A percentile compares a stretch with the other conserved stretches of the same genome.
phyloP scores from a whole-genome alignment of 305 asterid species.

The Fraxinus nigra region DNA sequence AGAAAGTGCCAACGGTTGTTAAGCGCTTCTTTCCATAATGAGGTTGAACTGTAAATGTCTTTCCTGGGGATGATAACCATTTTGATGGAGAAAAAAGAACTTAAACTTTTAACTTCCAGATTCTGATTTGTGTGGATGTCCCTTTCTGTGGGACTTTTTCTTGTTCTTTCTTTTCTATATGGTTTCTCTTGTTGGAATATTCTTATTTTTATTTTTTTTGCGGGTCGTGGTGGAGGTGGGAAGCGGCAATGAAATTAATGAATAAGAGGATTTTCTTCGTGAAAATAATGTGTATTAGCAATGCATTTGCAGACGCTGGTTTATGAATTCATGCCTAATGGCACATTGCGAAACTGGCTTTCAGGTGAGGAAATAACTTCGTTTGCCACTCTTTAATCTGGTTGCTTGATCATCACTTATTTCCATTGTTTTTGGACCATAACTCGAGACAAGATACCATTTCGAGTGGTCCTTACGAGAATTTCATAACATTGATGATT shows the following conservation, averaged over 20 bases:
- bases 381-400: background rate
- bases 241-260: background rate
- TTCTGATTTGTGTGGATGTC: background rate
- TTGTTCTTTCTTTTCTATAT: background rate
- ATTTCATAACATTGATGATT: background rate
- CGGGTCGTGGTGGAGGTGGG: background rate
- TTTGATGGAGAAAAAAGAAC: background rate
- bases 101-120: background rate
- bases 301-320: slow-evolving; percentile 43
- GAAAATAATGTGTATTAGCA: slow-evolving; percentile 2
- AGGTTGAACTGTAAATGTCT: background rate
- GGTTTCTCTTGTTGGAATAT: background rate
- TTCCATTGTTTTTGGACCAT: background rate
- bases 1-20: background rate
- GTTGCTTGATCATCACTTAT: background rate
- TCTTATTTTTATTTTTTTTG: background rate
- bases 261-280: background rate
- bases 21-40: background rate
- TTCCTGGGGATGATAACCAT: background rate
- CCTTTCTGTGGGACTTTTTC: background rate
- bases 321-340: slow-evolving; percentile 50
- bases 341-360: slow-evolving; percentile 51
- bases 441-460: background rate
- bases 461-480: background rate
- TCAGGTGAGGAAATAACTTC: slow-evolving; percentile 32